These are phyloP conservation scores for Penicillium lividum DNA, from an alignment of 495 filamentous ascomycete genomes.

Conservation along the genomic window DNA sequence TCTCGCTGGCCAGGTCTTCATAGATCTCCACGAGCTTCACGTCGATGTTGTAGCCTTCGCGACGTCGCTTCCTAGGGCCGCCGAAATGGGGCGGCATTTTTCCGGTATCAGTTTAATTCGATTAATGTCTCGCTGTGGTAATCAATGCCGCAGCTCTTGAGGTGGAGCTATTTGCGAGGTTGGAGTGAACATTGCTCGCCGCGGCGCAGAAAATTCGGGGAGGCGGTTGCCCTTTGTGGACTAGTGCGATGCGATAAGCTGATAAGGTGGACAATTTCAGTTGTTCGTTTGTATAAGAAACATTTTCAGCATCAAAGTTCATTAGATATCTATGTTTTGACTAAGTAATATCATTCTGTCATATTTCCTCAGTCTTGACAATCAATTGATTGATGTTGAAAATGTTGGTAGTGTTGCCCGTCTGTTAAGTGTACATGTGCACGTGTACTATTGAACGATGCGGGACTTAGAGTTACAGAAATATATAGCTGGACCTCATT, in stretches of 20 bases:
- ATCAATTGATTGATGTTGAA: too few relatives aligned
- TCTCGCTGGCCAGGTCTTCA: slow-evolving; percentile 55
- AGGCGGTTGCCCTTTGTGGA: slow-evolving; percentile 19
- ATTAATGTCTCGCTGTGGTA: slow-evolving; percentile 8
- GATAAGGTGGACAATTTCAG: slow-evolving; percentile 18
- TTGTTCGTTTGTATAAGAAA: too few relatives aligned
- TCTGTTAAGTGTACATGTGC: background rate
- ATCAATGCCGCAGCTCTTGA: slow-evolving; percentile 10
- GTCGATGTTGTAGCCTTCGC: slow-evolving; percentile 49
- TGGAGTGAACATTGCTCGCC: slow-evolving; percentile 17
- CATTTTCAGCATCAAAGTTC: too few relatives aligned
- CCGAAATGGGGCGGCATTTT: slow-evolving; percentile 29
- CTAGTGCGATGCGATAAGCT: slow-evolving; percentile 26
- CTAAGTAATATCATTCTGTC: too few relatives aligned
- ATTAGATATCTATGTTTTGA: too few relatives aligned
- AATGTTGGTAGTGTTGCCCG: background rate
- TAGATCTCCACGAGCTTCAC: slow-evolving; percentile 55
- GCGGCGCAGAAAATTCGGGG: slow-evolving; percentile 29
- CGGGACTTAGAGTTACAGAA: background rate
- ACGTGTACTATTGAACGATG: background rate
- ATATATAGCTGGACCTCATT: background rate
- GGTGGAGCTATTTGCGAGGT: slow-evolving; percentile 18
- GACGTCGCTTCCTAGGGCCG: slow-evolving; percentile 46
- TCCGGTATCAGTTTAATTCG: background rate
- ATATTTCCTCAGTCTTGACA: too few relatives aligned